These are phyloP conservation scores for Chlamydomonas sp. DNA, from an alignment of 139 green algal genomes.

Conservation along the genomic window DNA sequence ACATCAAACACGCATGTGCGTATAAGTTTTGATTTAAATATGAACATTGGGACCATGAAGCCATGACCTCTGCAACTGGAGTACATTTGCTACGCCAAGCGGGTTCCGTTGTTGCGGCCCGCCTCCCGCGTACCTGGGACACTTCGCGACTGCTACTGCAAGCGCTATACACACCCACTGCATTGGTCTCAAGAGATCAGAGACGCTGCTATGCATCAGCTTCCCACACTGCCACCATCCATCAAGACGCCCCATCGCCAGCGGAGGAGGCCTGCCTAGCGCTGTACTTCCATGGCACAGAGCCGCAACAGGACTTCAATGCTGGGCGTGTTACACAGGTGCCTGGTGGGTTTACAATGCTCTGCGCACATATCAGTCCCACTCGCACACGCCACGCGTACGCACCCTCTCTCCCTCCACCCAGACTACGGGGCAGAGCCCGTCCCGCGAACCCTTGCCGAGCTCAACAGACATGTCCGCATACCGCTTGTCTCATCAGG, in stretches of 20 bases:
- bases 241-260: not conserved
- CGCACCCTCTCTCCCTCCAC: not conserved
- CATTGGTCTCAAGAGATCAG: not conserved
- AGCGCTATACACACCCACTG: not conserved
- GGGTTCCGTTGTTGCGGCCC: too few relatives aligned
- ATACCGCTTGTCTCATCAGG: not conserved
- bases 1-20: too few relatives aligned
- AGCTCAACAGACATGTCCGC: too few relatives aligned
- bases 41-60: too few relatives aligned
- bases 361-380: not conserved
- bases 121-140: too few relatives aligned
- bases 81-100: too few relatives aligned
- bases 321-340: too few relatives aligned
- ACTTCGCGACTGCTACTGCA: too few relatives aligned
- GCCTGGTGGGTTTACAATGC: too few relatives aligned
- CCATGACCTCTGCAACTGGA: too few relatives aligned
- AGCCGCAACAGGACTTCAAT: not conserved
- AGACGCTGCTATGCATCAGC: not conserved
- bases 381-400: not conserved
- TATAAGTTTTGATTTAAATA: too few relatives aligned
- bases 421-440: not conserved
- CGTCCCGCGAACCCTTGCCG: not conserved
- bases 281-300: constrained; percentile 20
- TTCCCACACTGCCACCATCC: too few relatives aligned
- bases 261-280: constrained; percentile 3